These are phyloP conservation scores for Phytophthora europaea DNA, from an alignment of 352 stramenopile genomes.

Conservation along the genomic window DNA sequence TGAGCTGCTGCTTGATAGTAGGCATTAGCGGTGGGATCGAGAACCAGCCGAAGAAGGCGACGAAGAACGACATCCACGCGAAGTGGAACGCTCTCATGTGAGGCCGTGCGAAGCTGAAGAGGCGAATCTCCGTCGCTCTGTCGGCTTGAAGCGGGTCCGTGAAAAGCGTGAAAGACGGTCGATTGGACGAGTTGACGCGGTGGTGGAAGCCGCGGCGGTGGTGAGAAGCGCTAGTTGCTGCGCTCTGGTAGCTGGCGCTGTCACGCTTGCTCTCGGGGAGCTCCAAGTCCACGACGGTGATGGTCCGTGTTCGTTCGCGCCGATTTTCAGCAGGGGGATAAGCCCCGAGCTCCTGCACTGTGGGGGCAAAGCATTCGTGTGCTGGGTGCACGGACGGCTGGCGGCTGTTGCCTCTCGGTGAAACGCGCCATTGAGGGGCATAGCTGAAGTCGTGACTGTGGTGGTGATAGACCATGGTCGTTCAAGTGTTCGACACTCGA, in stretches of 20 bases:
- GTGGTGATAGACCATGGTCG: slow-evolving; percentile 14
- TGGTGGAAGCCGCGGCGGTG: slow-evolving; percentile 2
- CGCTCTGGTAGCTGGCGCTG: slow-evolving; percentile 20
- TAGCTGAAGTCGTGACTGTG: slow-evolving; percentile 18
- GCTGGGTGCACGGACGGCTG: slow-evolving; percentile 13
- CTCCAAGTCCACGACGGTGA: slow-evolving; percentile 41
- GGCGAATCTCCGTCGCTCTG: slow-evolving; percentile 70
- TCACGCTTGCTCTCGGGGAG: slow-evolving; percentile 21
- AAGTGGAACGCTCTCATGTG: slow-evolving; percentile 95
- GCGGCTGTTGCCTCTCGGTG: slow-evolving; percentile 25
- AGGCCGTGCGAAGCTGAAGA: slow-evolving; percentile 76
- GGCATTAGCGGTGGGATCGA: slow-evolving; percentile 68
- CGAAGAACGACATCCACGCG: slow-evolving; percentile 93
- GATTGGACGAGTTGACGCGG: background rate
- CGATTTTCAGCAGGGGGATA: slow-evolving; percentile 10
- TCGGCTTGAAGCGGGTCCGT: slow-evolving; percentile 41
- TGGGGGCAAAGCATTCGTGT: slow-evolving; percentile 18
- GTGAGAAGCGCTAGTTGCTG: slow-evolving; percentile 16
- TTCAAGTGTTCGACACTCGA: slow-evolving; percentile 29
- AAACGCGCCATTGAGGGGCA: slow-evolving; percentile 4
- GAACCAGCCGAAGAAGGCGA: slow-evolving; percentile 96
- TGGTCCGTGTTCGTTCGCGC: slow-evolving; percentile 26
- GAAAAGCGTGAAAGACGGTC: no score
- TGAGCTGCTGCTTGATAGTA: slow-evolving; percentile 83
- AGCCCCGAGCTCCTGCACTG: slow-evolving; percentile 22